Conservation (phyloP, 768 basidiomycete genomes). For the Gymnopilus dilepis region DNA sequence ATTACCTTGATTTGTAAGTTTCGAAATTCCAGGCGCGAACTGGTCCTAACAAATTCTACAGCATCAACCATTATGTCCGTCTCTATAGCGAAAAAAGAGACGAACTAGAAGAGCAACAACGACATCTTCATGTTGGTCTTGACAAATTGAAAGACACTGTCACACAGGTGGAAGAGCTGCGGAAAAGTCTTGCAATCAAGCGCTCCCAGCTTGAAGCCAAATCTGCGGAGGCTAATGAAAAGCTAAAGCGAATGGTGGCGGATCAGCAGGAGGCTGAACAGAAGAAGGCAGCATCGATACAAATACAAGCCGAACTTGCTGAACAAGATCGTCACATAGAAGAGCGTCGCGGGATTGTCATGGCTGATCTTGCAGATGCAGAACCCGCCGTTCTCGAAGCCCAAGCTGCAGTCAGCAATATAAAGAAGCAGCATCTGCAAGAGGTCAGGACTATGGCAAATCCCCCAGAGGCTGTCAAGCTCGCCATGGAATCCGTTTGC, state of each 20-base stretch:
- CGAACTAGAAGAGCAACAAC: constrained; percentile 97
- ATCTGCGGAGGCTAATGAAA: constrained; percentile 94
- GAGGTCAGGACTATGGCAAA: constrained; percentile 99
- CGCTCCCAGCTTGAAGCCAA: constrained; percentile 92
- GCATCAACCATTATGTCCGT: constrained; percentile 96
- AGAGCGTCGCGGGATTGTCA: constrained; percentile 86
- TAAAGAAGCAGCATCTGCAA: constrained; percentile 93
- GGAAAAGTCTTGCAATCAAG: constrained; percentile 94
- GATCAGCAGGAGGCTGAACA: constrained; percentile 99
- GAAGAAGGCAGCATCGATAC: constrained; percentile 95
- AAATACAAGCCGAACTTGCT: constrained; percentile 92
- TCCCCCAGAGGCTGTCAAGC: constrained; percentile 95
- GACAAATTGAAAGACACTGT: constrained; percentile 97
- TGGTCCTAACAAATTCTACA: constrained; percentile 37
- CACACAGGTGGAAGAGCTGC: constrained; percentile 93
- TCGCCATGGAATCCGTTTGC: constrained; percentile 99
- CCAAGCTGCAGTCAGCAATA: constrained; percentile 94
- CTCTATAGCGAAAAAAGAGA: constrained; percentile 96
- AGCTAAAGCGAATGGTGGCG: constrained; percentile 95
- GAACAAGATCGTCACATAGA: constrained; percentile 91
- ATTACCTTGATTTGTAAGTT: constrained; percentile 97
- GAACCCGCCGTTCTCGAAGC: constrained; percentile 97
- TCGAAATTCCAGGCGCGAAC: constrained; percentile 7
- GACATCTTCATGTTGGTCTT: constrained; percentile 96
- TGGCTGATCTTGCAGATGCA: constrained; percentile 95